These are phyloP conservation scores for Juglanconis oblonga DNA, from an alignment of 2,329 filamentous ascomycete species.

Conservation along the genomic window DNA sequence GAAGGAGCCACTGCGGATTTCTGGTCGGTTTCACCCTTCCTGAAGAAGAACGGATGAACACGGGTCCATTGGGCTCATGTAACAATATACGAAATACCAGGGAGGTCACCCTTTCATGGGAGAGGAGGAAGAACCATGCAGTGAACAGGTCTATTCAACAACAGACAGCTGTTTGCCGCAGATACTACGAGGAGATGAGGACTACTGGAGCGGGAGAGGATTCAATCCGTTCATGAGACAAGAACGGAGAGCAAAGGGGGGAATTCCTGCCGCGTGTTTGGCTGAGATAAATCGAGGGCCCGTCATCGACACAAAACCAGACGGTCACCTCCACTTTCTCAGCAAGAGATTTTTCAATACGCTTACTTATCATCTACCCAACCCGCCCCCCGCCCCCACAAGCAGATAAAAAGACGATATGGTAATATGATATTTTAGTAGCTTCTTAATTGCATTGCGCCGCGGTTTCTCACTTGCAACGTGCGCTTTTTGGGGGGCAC, in stretches of 20 bases:
- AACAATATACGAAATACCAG: neutral
- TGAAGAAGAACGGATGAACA: neutral
- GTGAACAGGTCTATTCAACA: neutral
- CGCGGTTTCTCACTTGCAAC: neutral
- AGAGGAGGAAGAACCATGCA: neutral
- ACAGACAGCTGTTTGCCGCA: neutral
- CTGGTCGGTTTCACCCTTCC: neutral
- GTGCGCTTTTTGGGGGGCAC: neutral
- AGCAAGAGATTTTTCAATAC: neutral
- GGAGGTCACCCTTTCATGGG: neutral
- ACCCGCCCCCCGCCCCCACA: neutral
- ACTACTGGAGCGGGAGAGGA: neutral
- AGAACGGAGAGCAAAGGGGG: no score
- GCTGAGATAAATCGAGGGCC: no score
- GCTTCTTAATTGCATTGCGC: neutral
- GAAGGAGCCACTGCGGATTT: neutral
- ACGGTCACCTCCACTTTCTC: neutral
- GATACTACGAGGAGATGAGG: neutral
- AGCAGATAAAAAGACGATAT: neutral
- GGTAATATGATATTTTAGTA: conserved; percentile 6
- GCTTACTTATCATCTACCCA: no score
- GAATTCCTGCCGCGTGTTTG: no score
- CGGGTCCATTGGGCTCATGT: neutral
- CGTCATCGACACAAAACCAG: no score
- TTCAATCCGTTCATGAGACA: neutral